These are phyloP conservation scores for Beverwykella pulmonaria DNA, from an alignment of 495 filamentous ascomycete genomes.

Conservation along the genomic window DNA sequence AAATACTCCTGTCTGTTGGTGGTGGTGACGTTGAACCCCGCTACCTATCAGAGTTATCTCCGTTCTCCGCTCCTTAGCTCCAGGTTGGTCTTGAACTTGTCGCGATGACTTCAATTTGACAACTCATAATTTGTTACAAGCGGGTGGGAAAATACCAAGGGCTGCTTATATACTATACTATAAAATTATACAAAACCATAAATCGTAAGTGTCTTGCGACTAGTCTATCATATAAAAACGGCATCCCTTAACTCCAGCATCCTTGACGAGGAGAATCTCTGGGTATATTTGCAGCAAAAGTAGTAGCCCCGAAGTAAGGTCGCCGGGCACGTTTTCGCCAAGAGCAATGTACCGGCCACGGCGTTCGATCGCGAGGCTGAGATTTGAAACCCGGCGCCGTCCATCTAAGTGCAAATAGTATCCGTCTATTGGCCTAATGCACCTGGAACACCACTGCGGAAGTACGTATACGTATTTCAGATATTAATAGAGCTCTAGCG, in stretches of 20 bases:
- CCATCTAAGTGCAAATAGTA: not conserved
- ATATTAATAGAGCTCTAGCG: not conserved
- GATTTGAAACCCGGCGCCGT: not conserved
- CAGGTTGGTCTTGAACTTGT: not conserved
- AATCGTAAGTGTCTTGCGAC: not conserved
- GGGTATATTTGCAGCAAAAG: not conserved
- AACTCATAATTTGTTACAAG: too few relatives aligned
- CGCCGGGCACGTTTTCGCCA: not conserved
- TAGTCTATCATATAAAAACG: not conserved
- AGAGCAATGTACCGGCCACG: not conserved
- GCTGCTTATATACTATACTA: not conserved
- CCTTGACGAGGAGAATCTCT: not conserved
- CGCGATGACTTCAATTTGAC: not conserved
- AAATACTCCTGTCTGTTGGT: not conserved
- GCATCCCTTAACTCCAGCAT: not conserved
- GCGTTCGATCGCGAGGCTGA: not conserved
- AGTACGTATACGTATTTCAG: too few relatives aligned
- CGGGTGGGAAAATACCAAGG: not conserved
- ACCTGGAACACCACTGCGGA: not conserved
- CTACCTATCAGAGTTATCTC: not conserved
- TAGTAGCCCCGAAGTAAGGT: not conserved
- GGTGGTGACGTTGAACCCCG: slow-evolving; percentile 3
- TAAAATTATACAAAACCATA: not conserved
- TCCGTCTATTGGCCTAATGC: not conserved
- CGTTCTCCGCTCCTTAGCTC: slow-evolving; percentile 5